Percentiles rank a stretch among this genome's conserved stretches.
Evolutionary conservation across 768 basidiomycete species (phyloP).

Genomic region (Agaricus subrufescens): DNA sequence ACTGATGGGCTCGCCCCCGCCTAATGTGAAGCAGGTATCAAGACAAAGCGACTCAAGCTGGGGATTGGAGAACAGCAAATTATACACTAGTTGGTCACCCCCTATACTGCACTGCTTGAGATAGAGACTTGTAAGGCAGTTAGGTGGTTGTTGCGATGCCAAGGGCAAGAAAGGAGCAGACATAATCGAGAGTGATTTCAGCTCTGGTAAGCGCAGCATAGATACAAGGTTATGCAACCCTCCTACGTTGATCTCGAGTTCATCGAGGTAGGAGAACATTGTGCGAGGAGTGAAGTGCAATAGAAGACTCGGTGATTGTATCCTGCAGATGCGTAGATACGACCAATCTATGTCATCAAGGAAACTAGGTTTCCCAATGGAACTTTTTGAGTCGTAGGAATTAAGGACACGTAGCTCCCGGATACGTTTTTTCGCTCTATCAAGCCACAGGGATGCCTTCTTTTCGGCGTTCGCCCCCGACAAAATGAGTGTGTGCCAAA

Average conservation of each 20-base stretch:
- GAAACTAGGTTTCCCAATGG: conserved; percentile 18
- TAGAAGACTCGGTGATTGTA: conserved; percentile 34
- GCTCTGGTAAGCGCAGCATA: neutral
- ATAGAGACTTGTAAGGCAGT: neutral
- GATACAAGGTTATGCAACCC: neutral
- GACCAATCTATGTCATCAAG: conserved; percentile 38
- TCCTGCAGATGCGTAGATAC: conserved; percentile 30
- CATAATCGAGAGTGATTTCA: conserved; percentile 7
- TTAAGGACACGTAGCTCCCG: conserved; percentile 28
- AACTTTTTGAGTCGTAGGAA: conserved; percentile 11
- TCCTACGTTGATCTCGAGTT: conserved; percentile 27
- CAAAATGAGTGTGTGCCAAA: conserved; percentile 62
- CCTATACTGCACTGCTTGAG: neutral
- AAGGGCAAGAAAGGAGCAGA: neutral
- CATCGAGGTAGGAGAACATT: conserved; percentile 27
- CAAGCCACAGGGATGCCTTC: conserved; percentile 56
- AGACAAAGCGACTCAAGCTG: conserved; percentile 7
- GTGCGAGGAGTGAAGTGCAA: conserved; percentile 15
- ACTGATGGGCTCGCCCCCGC: neutral
- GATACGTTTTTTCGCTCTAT: conserved; percentile 49
- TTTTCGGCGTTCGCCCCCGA: conserved; percentile 37
- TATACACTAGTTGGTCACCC: neutral
- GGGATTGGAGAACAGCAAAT: neutral
- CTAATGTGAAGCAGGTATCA: neutral
- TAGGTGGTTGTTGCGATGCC: neutral